Evolutionary conservation across 164 flowering plant species (phyloP), one percentile per base, ranked within the genome.

Genomic region (Akebia trifoliata): DNA sequence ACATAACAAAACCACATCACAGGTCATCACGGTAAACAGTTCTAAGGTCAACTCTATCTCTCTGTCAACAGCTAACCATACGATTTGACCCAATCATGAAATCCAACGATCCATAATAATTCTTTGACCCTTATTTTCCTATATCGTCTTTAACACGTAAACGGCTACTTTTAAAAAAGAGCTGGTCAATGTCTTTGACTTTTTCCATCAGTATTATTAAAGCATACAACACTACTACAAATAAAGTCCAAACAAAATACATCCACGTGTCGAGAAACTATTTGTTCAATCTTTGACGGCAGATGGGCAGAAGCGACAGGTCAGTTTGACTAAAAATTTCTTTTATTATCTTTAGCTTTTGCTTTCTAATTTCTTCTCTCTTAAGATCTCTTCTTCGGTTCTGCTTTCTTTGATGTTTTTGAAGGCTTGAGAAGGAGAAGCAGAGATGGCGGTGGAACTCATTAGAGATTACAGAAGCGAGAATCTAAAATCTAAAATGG

Each of bases 391-490:
- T 20, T 20, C 40, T 20, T 29, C n/a, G n/a, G 26, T 36, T 55
- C 34, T 40, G n/a, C 20, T 21, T 36, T 24, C 14, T 2, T 50
- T 65, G 54, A 25, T 66, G 15, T 17, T 26, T 42, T 42, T 24
- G 2, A 6, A 14, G 17, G 31, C 30, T 34, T 34, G 36, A 34
- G 5, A 4, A 9, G 36, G 5, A 4, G 36, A 34, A 34, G 54
- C 44, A 36, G 68, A 22, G 29, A 88, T 88, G 96, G 96, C 96
- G 31, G 84, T 89, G 29, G 86, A 86, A 50, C 75, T 87, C 54
- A 69, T 82, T 77, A 70, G 67, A 76, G 69, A 60, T 32, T 70
- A 47, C 63, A 59, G 75, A 14, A 72, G 51, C 63, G 55, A 50
- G 4, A 21, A 35, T 31, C 68, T 63, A 45, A 29, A 66, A 1